Base-by-base conservation (phyloP, 257 asterid genomes). In the Ophiorrhiza pumila region DNA sequence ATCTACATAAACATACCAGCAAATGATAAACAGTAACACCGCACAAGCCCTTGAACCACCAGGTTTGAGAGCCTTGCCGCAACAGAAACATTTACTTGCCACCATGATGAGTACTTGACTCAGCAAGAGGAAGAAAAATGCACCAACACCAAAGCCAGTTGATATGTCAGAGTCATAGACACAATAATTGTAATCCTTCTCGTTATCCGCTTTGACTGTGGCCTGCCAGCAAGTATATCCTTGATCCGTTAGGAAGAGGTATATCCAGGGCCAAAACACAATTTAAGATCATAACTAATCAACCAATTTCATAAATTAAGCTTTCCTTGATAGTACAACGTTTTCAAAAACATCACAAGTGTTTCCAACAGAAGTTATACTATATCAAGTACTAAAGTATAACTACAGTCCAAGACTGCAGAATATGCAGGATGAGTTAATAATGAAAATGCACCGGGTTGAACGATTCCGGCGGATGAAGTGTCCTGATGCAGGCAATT, bases 41-140 rank as follows among this genome's bases (percentile, higher is more conserved):
- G 97, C 95, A 56, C 96, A 90, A 78, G 98, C 95, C 79, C 99
- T 84, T 12, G 99, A 90, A 74, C 97, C 96, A 37, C 97, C 98
- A 0, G 97, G 99, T 59, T 79, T 90, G 32, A 95, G 80, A 23
- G 99, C 87, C 74, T 76, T 76, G 45, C 99, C 99, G 43, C 91
- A 90, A 81, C 99, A 95, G 83, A 95, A 86, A 86, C 98, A 95
- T 74, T 78, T 84, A 63, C 96, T 90, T 7, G 96, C 98, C 42
- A 85, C 81, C 95, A 86, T 89, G 77, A 95, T 75, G 59, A 89
- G 64, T 25, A 75, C 68, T 80, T 95, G 99, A 71, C 98, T 81
- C 41, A 72, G 83, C 91, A 90, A n/a, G 58, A 95, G 96, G 81
- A 90, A 81, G 7, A 95, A 69, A 43, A 90, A 92, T 4, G 99